Conservation (phyloP, 495 filamentous ascomycete species). For the Schizothecium vesticola region DNA sequence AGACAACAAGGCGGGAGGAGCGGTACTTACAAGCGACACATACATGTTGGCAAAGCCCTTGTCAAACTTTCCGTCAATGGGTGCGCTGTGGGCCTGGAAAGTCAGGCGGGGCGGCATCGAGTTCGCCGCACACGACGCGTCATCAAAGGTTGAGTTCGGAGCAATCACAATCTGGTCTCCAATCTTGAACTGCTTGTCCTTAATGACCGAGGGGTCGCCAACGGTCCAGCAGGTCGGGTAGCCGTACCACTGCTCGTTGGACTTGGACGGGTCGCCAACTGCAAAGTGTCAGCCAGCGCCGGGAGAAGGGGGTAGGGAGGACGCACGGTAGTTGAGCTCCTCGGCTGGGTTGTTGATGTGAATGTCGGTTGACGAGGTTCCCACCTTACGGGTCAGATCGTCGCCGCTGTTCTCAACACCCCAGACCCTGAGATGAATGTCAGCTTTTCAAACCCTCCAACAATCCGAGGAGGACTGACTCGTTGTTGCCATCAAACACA, state of each 20-base stretch:
- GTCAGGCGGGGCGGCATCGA: constrained; percentile 44
- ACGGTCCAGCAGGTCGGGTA: constrained; percentile 63
- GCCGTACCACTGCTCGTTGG: constrained; percentile 48
- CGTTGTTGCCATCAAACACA: constrained; percentile 42
- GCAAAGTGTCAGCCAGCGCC: constrained; percentile 25
- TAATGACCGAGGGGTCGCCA: constrained; percentile 49
- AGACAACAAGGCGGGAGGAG: background rate
- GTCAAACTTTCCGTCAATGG: constrained; percentile 46
- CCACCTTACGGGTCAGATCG: constrained; percentile 45
- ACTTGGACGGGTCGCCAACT: constrained; percentile 49
- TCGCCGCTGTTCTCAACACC: constrained; percentile 64
- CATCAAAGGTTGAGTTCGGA: constrained; percentile 43
- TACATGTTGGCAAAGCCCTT: constrained; percentile 43
- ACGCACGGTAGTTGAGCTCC: constrained; percentile 63
- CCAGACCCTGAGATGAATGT: constrained; percentile 14
- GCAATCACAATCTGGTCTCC: constrained; percentile 48
- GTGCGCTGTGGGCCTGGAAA: constrained; percentile 53
- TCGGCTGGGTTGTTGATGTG: constrained; percentile 66
- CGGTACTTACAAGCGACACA: constrained; percentile 39
- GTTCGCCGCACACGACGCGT: constrained; percentile 41
- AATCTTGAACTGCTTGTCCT: constrained; percentile 39
- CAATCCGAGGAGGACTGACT: background rate
- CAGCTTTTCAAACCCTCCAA: background rate
- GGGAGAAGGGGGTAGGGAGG: constrained; percentile 29
- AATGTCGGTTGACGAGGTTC: constrained; percentile 49